Evolutionary conservation across 306 rosid genomes (phyloP).

Genomic region (Arachis hypogaea): DNA sequence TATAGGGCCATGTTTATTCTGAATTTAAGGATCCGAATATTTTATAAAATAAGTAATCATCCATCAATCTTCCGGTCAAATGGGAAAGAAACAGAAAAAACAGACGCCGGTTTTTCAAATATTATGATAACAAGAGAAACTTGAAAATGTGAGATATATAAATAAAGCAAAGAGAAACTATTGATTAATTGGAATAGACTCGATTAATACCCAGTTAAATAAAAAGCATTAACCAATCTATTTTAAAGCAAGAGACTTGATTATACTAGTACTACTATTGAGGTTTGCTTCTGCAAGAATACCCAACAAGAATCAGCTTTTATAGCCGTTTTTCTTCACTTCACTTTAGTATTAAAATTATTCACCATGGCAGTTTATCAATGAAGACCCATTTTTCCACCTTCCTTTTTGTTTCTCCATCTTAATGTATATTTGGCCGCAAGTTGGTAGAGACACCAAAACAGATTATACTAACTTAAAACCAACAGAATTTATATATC

Average conservation of each 20-base stretch:
- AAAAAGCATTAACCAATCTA: neutral
- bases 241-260: too few species aligned
- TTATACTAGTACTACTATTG: too few species aligned
- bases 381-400: neutral
- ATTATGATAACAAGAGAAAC: neutral
- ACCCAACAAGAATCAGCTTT: neutral
- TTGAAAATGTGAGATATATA: neutral
- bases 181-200: neutral
- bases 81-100: constrained; percentile 13
- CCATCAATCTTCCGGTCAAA: neutral
- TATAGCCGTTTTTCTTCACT: neutral
- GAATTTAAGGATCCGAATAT: too few species aligned
- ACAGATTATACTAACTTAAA: neutral
- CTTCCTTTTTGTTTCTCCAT: neutral
- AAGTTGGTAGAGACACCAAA: neutral
- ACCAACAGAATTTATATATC: constrained; percentile 6
- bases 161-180: neutral
- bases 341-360: too few species aligned
- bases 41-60: constrained; percentile 2
- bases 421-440: neutral
- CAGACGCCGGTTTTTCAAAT: neutral
- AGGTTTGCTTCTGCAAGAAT: too few species aligned
- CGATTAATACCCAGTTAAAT: neutral
- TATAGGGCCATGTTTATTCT: too few species aligned
- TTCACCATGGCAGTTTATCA: too few species aligned